Percentiles rank a stretch among this genome's conserved stretches.
These are phyloP conservation scores for Apiotrichum veenhuisii DNA, from an alignment of 1,284 basidiomycete genomes.

Conservation along the genomic window DNA sequence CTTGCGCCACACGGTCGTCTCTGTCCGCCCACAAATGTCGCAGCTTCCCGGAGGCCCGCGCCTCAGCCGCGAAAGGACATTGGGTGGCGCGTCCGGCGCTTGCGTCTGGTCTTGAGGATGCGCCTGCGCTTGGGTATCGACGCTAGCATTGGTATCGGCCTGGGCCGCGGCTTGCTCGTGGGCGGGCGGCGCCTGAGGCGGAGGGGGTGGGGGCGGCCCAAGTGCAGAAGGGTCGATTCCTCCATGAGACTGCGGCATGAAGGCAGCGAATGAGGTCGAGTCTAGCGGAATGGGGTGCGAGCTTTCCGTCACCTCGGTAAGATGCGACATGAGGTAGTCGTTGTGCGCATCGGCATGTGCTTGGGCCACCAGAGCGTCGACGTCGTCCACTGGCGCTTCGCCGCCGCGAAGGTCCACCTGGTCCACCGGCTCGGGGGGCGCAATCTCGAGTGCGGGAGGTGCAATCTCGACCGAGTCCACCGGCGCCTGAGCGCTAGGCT, in stretches of 20 bases:
- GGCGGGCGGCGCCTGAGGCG: not conserved
- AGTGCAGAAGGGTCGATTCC: not conserved
- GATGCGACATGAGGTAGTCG: conserved; percentile 31
- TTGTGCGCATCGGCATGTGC: conserved; percentile 26
- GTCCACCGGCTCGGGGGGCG: not conserved
- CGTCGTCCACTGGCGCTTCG: not conserved
- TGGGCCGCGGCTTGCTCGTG: not conserved
- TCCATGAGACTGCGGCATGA: conserved; percentile 22
- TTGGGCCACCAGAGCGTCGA: not conserved
- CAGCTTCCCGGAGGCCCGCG: conserved; percentile 43
- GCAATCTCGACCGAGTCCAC: not conserved
- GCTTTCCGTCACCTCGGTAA: conserved; percentile 11
- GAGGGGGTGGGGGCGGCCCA: not conserved
- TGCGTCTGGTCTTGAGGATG: not conserved
- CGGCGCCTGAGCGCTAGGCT: not conserved
- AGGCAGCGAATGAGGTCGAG: conserved; percentile 30
- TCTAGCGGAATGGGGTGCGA: conserved; percentile 19
- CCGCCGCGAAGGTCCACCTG: not conserved
- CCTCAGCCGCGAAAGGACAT: conserved; percentile 31
- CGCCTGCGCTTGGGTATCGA: not conserved
- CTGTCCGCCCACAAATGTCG: conserved; percentile 43
- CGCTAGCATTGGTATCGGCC: not conserved
- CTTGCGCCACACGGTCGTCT: conserved; percentile 47
- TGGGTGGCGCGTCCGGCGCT: conserved; percentile 7
- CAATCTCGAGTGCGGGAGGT: conserved; percentile 8